phyloP scores from a whole-genome alignment of 2,329 filamentous ascomycete species.

The Microdochium nivale region DNA sequence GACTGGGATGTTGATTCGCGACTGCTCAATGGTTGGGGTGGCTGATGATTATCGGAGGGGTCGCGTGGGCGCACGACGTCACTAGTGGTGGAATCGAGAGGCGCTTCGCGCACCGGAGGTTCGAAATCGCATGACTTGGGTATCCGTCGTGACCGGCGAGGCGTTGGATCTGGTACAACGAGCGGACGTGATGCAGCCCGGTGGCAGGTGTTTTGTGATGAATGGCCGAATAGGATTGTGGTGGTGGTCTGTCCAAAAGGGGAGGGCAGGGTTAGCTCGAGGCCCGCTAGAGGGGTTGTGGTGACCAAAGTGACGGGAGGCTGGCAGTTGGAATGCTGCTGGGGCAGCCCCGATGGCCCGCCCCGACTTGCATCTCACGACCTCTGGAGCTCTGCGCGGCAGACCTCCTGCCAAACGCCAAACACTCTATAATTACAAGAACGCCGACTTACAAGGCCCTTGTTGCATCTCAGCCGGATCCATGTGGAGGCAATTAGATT shows the following conservation, averaged over 20 bases:
- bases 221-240: neutral
- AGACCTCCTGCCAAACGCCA: neutral
- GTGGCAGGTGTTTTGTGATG: neutral
- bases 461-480: neutral
- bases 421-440: neutral
- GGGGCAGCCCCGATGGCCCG: neutral
- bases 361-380: neutral
- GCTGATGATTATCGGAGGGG: conserved; percentile 15
- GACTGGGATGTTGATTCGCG: conserved; percentile 7
- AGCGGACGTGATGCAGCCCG: conserved; percentile 4
- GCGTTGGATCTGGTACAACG: conserved; percentile 20
- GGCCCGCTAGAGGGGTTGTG: neutral
- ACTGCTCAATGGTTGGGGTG: conserved; percentile 8
- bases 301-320: neutral
- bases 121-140: conserved; percentile 10
- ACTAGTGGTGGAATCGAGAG: conserved; percentile 10
- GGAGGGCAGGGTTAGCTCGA: neutral
- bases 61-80: conserved; percentile 17
- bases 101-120: conserved; percentile 5
- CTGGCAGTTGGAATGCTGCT: neutral
- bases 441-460: neutral
- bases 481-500: neutral
- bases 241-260: neutral
- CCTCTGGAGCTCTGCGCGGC: too few relatives aligned
- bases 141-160: conserved; percentile 24